Evolutionary conservation across 208 protist genomes (phyloP).

Genomic region (Naegleria lovaniensis): DNA sequence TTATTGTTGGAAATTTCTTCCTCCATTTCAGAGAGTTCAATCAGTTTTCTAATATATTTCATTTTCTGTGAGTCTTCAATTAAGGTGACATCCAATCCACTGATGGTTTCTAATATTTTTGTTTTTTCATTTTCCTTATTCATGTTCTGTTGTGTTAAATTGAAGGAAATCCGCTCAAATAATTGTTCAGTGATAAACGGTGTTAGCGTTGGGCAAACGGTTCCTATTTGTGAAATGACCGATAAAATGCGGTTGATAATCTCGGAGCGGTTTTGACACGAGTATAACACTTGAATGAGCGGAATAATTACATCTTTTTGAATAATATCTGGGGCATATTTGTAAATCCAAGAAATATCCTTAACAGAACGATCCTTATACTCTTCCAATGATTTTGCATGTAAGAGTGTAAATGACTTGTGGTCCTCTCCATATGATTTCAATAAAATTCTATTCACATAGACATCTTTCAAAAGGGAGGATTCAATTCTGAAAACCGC

Average conservation of each 20-base stretch:
- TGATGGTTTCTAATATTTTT: background rate
- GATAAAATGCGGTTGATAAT: background rate
- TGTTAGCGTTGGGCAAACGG: background rate
- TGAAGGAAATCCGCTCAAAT: background rate
- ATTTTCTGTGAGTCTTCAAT: background rate
- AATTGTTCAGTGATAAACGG: background rate
- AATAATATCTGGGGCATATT: background rate
- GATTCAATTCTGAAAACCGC: background rate
- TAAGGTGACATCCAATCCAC: background rate
- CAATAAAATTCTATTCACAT: background rate
- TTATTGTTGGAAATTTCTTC: no score
- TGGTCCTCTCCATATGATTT: background rate
- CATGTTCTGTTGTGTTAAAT: background rate
- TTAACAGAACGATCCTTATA: background rate
- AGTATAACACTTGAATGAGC: background rate
- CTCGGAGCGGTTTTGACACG: background rate
- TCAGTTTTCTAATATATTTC: background rate
- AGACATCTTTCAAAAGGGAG: background rate
- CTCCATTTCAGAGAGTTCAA: background rate
- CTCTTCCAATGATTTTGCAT: background rate
- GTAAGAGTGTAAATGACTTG: background rate
- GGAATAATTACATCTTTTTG: background rate
- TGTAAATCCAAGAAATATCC: background rate
- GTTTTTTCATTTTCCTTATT: background rate
- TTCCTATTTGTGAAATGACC: background rate